These are phyloP conservation scores for Klebsormidium nitens DNA, from an alignment of 139 green algal genomes.

Conservation along the genomic window DNA sequence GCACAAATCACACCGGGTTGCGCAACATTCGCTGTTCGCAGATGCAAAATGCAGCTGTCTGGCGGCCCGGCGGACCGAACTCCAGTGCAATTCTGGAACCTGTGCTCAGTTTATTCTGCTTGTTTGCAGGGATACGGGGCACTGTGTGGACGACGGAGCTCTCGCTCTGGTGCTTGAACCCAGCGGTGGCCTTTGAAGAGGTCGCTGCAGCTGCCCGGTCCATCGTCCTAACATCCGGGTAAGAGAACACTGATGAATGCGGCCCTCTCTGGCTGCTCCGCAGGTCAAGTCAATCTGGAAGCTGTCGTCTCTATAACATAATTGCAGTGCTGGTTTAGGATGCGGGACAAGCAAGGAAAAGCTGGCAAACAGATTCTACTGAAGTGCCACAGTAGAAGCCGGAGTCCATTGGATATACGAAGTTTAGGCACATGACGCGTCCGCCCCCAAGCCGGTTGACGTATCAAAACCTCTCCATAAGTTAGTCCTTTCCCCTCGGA, in stretches of 20 bases:
- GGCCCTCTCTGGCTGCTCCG: not conserved
- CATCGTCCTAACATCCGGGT: slow-evolving; percentile 67
- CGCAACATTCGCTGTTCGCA: no score
- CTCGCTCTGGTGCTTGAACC: slow-evolving; percentile 89
- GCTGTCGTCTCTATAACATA: not conserved
- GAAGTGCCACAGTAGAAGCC: not conserved
- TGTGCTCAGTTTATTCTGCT: no score
- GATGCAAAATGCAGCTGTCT: no score
- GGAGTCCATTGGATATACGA: not conserved
- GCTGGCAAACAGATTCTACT: not conserved
- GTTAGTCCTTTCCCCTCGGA: not conserved
- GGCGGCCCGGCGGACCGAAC: no score
- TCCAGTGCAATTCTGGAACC: no score
- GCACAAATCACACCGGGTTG: no score
- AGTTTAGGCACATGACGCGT: no score
- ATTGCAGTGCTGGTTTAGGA: not conserved
- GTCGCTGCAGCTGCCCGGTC: slow-evolving; percentile 16
- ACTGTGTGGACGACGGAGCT: no score
- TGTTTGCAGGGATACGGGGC: no score
- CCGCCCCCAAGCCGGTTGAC: no score
- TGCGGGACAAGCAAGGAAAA: not conserved
- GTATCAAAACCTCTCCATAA: slow-evolving; percentile 1
- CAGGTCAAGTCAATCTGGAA: not conserved
- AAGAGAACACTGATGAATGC: slow-evolving; percentile 8
- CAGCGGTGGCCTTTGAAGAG: slow-evolving; percentile 45